Percentiles rank a stretch among this genome's conserved stretches.
phyloP scores from a whole-genome alignment of 257 asterid species.

The Solanum arcanum region DNA sequence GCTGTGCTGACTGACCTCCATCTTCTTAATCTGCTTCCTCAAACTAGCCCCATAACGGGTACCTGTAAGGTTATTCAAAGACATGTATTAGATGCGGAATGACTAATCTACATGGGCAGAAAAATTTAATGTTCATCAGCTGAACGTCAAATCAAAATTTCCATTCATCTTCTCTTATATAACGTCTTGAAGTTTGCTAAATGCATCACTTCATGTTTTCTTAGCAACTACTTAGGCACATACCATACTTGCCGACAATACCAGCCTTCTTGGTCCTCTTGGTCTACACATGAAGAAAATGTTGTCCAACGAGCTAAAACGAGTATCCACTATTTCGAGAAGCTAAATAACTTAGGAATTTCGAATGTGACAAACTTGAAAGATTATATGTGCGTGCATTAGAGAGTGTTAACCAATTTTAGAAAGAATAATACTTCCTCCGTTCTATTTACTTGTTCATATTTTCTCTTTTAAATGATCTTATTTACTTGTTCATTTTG shows the following conservation, averaged over 20 bases:
- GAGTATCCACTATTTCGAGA: neutral
- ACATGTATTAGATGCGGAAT: neutral
- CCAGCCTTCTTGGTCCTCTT: slow-evolving; percentile 90
- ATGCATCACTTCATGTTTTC: neutral
- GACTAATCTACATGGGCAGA: neutral
- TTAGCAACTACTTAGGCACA: neutral
- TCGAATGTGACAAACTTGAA: neutral
- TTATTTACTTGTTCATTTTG: too few species aligned
- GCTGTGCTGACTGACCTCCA: slow-evolving; percentile 19
- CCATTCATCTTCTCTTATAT: neutral
- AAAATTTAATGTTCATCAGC: neutral
- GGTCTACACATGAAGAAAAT: slow-evolving; percentile 32
- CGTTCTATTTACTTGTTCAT: too few species aligned
- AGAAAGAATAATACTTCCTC: neutral
- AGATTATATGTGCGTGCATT: neutral
- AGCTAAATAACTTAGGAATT: neutral
- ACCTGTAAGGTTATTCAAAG: neutral
- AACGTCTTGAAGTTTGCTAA: neutral
- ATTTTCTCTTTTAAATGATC: too few species aligned
- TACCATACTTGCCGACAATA: slow-evolving; percentile 84
- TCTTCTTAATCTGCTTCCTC: slow-evolving; percentile 16
- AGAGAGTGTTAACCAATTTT: neutral
- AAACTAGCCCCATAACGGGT: slow-evolving; percentile 10
- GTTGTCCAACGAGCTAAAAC: neutral
- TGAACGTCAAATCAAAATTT: neutral